Evolutionary conservation across 257 asterid species (phyloP).

Genomic region (Fraxinus excelsior): DNA sequence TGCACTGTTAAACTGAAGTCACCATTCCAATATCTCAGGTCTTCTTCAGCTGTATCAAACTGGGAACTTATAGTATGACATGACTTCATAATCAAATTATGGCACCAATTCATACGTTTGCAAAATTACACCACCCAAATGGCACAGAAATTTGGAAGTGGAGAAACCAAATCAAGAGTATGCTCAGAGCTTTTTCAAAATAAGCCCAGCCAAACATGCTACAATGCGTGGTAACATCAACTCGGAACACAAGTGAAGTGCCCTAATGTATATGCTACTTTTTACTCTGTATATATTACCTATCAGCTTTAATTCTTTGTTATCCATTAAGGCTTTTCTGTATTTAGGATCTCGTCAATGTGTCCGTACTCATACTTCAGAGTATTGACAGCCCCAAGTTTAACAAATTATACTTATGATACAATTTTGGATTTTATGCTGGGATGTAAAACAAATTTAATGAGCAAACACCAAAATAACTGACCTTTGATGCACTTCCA

Average conservation of each 20-base stretch:
- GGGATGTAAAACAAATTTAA: constrained; percentile 8
- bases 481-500: background rate
- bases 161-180: background rate
- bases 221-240: background rate
- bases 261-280: background rate
- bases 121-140: background rate
- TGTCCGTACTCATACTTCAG: background rate
- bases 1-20: background rate
- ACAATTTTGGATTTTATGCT: background rate
- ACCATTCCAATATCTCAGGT: background rate
- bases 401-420: background rate
- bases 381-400: background rate
- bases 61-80: background rate
- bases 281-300: no score
- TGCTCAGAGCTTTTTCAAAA: no score
- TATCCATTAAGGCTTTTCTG: background rate
- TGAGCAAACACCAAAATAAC: background rate
- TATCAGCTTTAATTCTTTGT: background rate
- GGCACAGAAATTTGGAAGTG: background rate
- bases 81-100: background rate
- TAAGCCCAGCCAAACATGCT: no score
- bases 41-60: background rate
- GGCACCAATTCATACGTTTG: background rate
- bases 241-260: background rate
- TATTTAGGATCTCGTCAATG: background rate